Evolutionary conservation across 192 early-diverging fungal species (phyloP).

Genomic region (Spizellomyces sp.): DNA sequence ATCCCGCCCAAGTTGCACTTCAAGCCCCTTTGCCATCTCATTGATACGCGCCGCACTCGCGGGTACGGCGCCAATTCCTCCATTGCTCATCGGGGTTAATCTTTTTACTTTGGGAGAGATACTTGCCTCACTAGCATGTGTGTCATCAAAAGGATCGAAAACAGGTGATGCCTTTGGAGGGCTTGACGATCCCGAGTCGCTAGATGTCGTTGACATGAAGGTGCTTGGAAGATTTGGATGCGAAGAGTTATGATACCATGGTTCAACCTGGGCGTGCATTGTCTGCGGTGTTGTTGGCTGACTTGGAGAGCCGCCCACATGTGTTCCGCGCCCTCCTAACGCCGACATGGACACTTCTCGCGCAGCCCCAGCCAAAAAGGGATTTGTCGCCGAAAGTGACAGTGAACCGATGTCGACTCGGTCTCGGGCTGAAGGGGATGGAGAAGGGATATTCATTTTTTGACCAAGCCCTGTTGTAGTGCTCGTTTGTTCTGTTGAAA

Average conservation of each 20-base stretch:
- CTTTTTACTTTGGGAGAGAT: neutral
- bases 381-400: conserved; percentile 8
- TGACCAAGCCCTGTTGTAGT: too few species aligned
- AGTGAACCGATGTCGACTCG: neutral
- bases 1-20: too few species aligned
- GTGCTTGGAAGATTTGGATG: too few species aligned
- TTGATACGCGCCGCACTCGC: neutral
- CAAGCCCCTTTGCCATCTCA: too few species aligned
- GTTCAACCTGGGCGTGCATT: neutral
- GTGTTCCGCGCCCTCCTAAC: too few species aligned
- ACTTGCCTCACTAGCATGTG: neutral
- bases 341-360: neutral
- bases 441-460: too few species aligned
- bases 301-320: neutral
- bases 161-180: too few species aligned
- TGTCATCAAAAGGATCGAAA: conserved; percentile 8
- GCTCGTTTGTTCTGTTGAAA: too few species aligned
- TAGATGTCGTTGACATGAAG: too few species aligned
- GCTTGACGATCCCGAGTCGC: too few species aligned
- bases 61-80: neutral
- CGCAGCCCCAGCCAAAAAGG: conserved; percentile 12
- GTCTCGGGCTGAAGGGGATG: neutral
- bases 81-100: neutral
- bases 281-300: neutral
- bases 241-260: neutral